Evolutionary conservation across 495 filamentous ascomycete species (phyloP).

Genomic region (Annulohypoxylon stygium): DNA sequence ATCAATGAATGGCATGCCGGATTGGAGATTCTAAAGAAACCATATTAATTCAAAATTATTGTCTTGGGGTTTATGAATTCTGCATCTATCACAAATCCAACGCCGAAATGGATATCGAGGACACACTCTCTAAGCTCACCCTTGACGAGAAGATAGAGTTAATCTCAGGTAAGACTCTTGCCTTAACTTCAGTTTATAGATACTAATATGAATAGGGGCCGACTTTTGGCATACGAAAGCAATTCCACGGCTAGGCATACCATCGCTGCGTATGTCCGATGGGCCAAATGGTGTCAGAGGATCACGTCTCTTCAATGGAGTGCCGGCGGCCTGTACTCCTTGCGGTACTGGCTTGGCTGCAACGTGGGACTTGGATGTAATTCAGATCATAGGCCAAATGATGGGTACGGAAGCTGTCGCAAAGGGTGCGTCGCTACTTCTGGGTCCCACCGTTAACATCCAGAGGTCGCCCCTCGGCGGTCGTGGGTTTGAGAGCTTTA

Average conservation of each 20-base stretch:
- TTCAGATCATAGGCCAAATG: conserved; percentile 6
- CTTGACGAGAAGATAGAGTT: conserved; percentile 15
- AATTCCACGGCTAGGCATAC: conserved; percentile 3
- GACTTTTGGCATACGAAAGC: conserved; percentile 14
- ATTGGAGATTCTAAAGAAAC: background rate
- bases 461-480: conserved; percentile 14
- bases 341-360: conserved; percentile 4
- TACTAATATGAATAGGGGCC: background rate
- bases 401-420: conserved; percentile 14
- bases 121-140: conserved; percentile 12
- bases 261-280: conserved; percentile 10
- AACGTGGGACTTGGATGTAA: conserved; percentile 7
- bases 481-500: conserved; percentile 17
- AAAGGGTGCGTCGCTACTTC: conserved; percentile 7
- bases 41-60: background rate
- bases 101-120: conserved; percentile 8
- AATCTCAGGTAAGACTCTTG: background rate
- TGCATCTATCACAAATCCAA: background rate
- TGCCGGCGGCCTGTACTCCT: conserved; percentile 8
- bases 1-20: background rate
- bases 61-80: background rate
- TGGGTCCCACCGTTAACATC: conserved; percentile 10
- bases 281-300: conserved; percentile 13
- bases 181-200: background rate
- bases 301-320: conserved; percentile 17